Percentiles rank a stretch among this genome's conserved stretches.
phyloP scores from a whole-genome alignment of 768 basidiomycete species.

The Suillus sp. region DNA sequence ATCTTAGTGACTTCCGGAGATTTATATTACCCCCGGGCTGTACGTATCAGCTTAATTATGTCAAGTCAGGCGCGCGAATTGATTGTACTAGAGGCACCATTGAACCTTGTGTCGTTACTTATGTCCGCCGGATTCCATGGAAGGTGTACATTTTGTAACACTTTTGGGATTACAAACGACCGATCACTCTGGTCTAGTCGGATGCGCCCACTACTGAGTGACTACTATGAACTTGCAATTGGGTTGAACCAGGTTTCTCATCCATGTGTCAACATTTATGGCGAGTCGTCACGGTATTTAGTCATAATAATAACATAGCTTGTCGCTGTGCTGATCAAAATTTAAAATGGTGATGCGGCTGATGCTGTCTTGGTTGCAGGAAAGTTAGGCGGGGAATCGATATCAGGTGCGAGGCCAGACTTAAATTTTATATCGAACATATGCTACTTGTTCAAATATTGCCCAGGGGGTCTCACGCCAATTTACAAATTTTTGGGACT shows the following conservation, averaged over 20 bases:
- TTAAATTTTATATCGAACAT: not conserved
- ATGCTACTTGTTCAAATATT: not conserved
- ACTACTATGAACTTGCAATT: not conserved
- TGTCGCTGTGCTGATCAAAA: not conserved
- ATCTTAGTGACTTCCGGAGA: slow-evolving; percentile 3
- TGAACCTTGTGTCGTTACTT: slow-evolving; percentile 1
- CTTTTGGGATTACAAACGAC: not conserved
- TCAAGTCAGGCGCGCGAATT: slow-evolving; percentile 8
- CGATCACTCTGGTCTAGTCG: not conserved
- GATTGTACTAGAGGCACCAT: slow-evolving; percentile 4
- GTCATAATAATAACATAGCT: not conserved
- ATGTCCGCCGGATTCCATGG: slow-evolving; percentile 7
- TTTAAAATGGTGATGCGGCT: not conserved
- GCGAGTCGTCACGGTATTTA: not conserved
- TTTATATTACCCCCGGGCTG: slow-evolving; percentile 11
- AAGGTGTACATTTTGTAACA: not conserved
- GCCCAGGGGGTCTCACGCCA: slow-evolving; percentile 3
- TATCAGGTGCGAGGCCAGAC: not conserved
- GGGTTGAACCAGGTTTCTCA: not conserved
- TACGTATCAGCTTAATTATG: slow-evolving; percentile 12
- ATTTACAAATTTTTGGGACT: not conserved
- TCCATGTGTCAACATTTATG: not conserved
- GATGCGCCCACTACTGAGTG: not conserved
- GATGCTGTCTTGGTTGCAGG: not conserved
- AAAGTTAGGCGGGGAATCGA: not conserved